Percentiles rank a stretch among this genome's conserved stretches.
Evolutionary conservation across 2,329 filamentous ascomycete species (phyloP).

Genomic region (Penicillium sp.): DNA sequence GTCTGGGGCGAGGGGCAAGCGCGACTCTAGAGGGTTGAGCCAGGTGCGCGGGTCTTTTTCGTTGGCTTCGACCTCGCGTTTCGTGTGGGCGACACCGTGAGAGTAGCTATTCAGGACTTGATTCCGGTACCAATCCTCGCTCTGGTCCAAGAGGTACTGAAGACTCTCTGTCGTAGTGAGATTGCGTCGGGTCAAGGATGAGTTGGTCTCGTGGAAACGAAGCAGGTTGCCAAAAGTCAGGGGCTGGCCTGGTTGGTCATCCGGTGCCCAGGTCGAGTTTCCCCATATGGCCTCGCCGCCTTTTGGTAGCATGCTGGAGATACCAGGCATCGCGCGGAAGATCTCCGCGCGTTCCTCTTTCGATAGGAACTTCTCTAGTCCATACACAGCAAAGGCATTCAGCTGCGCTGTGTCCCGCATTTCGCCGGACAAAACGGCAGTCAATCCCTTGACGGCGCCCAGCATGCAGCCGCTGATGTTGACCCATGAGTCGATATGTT

Average conservation of each 20-base stretch:
- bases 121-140: slow-evolving; percentile 81
- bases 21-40: slow-evolving; percentile 93
- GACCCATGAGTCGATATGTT: slow-evolving; percentile 90
- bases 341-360: slow-evolving; percentile 89
- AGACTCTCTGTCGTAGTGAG: slow-evolving; percentile 78
- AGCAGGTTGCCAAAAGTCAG: slow-evolving; percentile 77
- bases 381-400: slow-evolving; percentile 94
- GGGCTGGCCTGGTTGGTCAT: slow-evolving; percentile 73
- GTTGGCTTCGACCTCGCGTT: slow-evolving; percentile 76
- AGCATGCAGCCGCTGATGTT: slow-evolving; percentile 99
- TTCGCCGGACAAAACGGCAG: slow-evolving; percentile 88
- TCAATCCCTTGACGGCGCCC: slow-evolving; percentile 84
- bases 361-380: slow-evolving; percentile 90
- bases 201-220: slow-evolving; percentile 71
- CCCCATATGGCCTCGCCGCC: slow-evolving; percentile 96
- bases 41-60: slow-evolving; percentile 77
- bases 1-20: slow-evolving; percentile 80
- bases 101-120: slow-evolving; percentile 77
- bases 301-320: slow-evolving; percentile 94
- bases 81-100: slow-evolving; percentile 79
- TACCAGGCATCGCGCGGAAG: slow-evolving; percentile 94
- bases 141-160: slow-evolving; percentile 72
- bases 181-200: slow-evolving; percentile 65
- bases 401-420: slow-evolving; percentile 98
- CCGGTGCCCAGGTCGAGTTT: slow-evolving; percentile 80